These are phyloP conservation scores for Trichocladium antarcticum DNA, from an alignment of 495 filamentous ascomycete genomes.

Conservation along the genomic window DNA sequence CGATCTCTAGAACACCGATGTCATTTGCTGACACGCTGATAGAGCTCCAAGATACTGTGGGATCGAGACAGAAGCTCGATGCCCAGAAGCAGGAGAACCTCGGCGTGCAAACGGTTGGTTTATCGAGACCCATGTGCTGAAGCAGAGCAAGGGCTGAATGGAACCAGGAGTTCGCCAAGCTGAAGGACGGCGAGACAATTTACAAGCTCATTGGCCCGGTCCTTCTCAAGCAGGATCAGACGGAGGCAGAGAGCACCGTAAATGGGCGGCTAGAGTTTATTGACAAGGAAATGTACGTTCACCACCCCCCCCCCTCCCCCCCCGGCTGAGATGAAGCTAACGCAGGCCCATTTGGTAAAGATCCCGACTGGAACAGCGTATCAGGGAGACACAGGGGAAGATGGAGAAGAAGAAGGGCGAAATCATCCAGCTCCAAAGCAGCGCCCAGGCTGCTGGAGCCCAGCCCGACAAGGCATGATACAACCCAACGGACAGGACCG, in stretches of 20 bases:
- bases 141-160: background rate
- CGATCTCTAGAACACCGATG: no score
- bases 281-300: constrained; percentile 71
- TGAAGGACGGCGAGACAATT: constrained; percentile 73
- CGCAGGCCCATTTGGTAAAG: constrained; percentile 34
- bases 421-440: constrained; percentile 38
- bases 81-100: constrained; percentile 88
- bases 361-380: constrained; percentile 69
- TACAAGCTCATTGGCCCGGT: constrained; percentile 93
- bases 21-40: constrained; percentile 4
- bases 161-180: constrained; percentile 57
- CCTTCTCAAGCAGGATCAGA: constrained; percentile 83
- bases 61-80: constrained; percentile 85
- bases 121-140: background rate
- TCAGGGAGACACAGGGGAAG: constrained; percentile 67
- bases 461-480: constrained; percentile 18
- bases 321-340: background rate
- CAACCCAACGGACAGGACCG: background rate
- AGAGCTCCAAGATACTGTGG: constrained; percentile 69
- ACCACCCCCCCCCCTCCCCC: background rate
- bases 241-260: constrained; percentile 79
- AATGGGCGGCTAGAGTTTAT: constrained; percentile 87
- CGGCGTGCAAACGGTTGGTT: constrained; percentile 63
- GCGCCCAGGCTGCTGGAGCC: constrained; percentile 27
- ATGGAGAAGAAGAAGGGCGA: constrained; percentile 62